A percentile compares a stretch with the other conserved stretches of the same genome.
These are phyloP conservation scores for Fusarium euwallaceae DNA, from an alignment of 2,329 filamentous ascomycete genomes.

Conservation along the genomic window DNA sequence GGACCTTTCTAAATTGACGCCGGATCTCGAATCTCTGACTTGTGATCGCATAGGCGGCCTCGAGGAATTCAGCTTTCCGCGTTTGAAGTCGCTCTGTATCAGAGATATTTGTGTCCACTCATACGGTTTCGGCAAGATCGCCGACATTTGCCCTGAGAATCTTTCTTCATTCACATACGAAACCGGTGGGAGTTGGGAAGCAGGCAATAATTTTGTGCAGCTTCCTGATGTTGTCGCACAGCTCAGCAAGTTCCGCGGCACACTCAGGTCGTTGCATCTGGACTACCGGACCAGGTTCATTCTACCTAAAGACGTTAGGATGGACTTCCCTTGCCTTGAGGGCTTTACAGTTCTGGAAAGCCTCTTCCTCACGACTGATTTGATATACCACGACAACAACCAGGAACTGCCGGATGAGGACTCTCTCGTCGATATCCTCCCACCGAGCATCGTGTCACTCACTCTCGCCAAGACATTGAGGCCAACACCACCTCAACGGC, in stretches of 20 bases:
- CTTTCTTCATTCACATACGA: constrained; percentile 28
- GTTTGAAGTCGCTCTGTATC: constrained; percentile 12
- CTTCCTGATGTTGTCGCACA: constrained; percentile 7
- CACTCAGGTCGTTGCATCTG: constrained; percentile 23
- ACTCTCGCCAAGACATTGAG: constrained; percentile 1
- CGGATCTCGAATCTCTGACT: constrained; percentile 19
- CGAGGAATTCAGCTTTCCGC: constrained; percentile 3
- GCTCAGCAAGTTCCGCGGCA: constrained; percentile 13
- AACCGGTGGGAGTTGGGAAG: neutral
- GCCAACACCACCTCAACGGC: neutral
- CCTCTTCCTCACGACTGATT: constrained; percentile 18
- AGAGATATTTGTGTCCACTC: neutral
- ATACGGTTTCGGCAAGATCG: neutral
- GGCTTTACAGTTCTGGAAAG: constrained; percentile 17
- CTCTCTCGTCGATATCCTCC: constrained; percentile 13
- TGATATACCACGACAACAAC: constrained; percentile 12
- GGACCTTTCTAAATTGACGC: neutral
- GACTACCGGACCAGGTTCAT: constrained; percentile 15
- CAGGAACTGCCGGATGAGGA: neutral
- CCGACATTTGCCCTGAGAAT: neutral
- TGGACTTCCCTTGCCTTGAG: constrained; percentile 13
- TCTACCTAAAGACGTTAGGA: neutral
- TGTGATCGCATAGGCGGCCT: neutral
- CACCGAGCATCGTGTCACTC: constrained; percentile 17
- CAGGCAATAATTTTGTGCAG: neutral